phyloP scores from a whole-genome alignment of 768 basidiomycete species.

The Cubamyces sp. region DNA sequence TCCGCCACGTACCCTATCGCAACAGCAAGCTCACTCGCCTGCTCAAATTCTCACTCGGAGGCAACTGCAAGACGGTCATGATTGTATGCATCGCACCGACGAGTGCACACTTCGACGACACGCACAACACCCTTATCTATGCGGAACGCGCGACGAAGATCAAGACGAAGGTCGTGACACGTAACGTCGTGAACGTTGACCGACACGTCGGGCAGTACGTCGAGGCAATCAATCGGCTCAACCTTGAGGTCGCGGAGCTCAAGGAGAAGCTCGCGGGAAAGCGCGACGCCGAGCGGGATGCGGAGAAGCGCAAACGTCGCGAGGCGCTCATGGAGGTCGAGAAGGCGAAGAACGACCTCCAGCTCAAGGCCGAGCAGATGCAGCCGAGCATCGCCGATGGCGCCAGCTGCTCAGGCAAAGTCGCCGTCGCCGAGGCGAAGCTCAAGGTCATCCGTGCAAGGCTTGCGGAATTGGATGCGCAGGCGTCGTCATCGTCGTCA shows the following conservation, averaged over 20 bases:
- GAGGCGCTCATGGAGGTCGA: conserved; percentile 78
- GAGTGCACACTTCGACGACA: conserved; percentile 96
- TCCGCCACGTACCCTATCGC: conserved; percentile 93
- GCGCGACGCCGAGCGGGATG: conserved; percentile 61
- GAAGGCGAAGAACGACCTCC: conserved; percentile 72
- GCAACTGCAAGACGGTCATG: conserved; percentile 99
- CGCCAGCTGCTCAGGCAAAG: conserved; percentile 70
- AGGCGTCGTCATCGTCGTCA: conserved; percentile 39
- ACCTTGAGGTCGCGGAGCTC: conserved; percentile 80
- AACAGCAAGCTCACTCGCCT: conserved; percentile 98
- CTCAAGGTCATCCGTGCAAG: conserved; percentile 66
- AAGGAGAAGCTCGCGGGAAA: conserved; percentile 85
- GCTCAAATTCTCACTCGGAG: conserved; percentile 96
- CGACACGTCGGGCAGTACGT: conserved; percentile 95
- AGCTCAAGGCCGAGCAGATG: conserved; percentile 71
- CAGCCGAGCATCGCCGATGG: conserved; percentile 75
- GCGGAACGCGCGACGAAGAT: conserved; percentile 98
- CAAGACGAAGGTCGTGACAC: conserved; percentile 95
- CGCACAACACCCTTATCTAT: conserved; percentile 96
- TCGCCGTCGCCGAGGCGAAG: conserved; percentile 71
- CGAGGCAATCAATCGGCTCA: conserved; percentile 89
- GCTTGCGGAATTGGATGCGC: conserved; percentile 56
- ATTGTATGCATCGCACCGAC: conserved; percentile 97
- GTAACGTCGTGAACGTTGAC: conserved; percentile 94
- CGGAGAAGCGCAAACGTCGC: conserved; percentile 64